phyloP scores from a whole-genome alignment of 176 grass and related monocot species.

The Raddia guianensis region DNA sequence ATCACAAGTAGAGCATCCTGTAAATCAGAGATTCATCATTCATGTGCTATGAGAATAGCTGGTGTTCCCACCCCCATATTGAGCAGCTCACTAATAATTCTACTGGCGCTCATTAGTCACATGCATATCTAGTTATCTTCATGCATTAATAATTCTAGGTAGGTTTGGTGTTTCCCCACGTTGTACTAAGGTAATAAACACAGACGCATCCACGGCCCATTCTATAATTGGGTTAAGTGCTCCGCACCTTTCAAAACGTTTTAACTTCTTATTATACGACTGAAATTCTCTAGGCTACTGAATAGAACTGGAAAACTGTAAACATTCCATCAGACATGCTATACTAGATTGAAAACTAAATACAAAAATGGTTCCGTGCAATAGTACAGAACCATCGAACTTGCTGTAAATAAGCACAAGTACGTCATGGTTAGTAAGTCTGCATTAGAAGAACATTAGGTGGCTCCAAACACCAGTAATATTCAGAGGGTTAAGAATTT shows the following conservation, averaged over 20 bases:
- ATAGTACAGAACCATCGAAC: background rate
- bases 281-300: background rate
- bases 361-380: background rate
- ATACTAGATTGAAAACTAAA: background rate
- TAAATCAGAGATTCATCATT: conserved; percentile 31
- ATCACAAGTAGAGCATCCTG: conserved; percentile 85
- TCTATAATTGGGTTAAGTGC: background rate
- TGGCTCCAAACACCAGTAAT: background rate
- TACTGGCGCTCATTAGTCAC: background rate
- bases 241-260: background rate
- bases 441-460: background rate
- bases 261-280: background rate
- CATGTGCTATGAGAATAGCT: background rate
- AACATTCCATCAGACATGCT: background rate
- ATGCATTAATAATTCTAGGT: conserved; percentile 6
- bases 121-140: background rate
- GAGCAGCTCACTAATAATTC: background rate
- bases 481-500: background rate
- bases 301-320: background rate
- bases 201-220: background rate
- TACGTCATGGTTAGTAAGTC: conserved; percentile 6
- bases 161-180: no score
- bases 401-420: background rate
- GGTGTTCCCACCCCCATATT: conserved; percentile 1
- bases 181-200: background rate